Conservation (phyloP, 306 rosid genomes). For the Cyclanthera cordifolia region DNA sequence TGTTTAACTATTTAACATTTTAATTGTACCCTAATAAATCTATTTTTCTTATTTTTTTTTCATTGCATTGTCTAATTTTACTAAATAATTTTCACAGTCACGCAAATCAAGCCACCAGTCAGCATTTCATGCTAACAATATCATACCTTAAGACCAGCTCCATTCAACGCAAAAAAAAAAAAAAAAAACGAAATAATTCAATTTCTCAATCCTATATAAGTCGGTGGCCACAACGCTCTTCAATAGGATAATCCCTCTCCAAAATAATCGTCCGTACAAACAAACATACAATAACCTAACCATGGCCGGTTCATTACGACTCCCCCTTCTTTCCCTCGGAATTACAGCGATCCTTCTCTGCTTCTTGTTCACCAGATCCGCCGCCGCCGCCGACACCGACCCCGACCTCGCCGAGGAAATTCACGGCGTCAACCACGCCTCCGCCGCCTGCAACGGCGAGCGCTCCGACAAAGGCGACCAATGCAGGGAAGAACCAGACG, state of each 20-base stretch:
- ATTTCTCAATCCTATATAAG: not conserved
- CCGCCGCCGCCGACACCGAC: slow-evolving; percentile 5
- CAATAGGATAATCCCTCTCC: not conserved
- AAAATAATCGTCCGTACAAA: not conserved
- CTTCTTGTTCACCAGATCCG: slow-evolving; percentile 13
- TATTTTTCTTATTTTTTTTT: too few relatives aligned
- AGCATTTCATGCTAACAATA: not conserved
- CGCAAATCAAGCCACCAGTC: not conserved
- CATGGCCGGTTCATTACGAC: slow-evolving; percentile 27
- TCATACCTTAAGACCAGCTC: slow-evolving; percentile 8
- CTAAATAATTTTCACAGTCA: not conserved
- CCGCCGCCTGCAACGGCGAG: not conserved
- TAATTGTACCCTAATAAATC: too few relatives aligned
- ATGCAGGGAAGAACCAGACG: slow-evolving; percentile 20
- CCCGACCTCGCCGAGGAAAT: too few relatives aligned
- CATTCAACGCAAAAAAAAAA: not conserved
- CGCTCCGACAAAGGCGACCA: slow-evolving; percentile 14
- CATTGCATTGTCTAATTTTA: not conserved
- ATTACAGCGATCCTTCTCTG: slow-evolving; percentile 22
- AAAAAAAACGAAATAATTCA: not conserved
- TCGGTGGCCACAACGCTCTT: not conserved
- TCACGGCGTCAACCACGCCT: slow-evolving; percentile 10
- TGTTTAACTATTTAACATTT: too few relatives aligned
- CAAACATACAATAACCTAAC: not conserved
- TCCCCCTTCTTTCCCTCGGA: slow-evolving; percentile 16